Evolutionary conservation across 2,329 filamentous ascomycete genomes (phyloP).

Genomic region (Aspergillus fumigatus): DNA sequence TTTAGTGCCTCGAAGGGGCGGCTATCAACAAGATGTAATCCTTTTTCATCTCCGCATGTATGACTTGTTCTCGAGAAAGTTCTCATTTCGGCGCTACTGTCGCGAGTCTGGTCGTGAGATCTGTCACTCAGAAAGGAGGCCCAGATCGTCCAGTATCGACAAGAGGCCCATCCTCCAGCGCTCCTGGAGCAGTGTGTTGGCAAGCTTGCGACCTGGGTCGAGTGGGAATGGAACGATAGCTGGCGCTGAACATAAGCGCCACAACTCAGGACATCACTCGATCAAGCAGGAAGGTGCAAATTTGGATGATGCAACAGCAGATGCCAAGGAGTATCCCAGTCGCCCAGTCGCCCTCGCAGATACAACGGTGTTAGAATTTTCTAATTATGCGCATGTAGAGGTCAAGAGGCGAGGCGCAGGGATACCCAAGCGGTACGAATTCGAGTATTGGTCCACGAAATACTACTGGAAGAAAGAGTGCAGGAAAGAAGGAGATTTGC

Average conservation of each 20-base stretch:
- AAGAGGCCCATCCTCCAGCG: constrained; percentile 51
- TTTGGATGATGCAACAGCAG: constrained; percentile 14
- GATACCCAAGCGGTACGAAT: constrained; percentile 73
- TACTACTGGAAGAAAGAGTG: constrained; percentile 79
- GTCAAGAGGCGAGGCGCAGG: constrained; percentile 65
- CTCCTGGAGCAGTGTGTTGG: constrained; percentile 58
- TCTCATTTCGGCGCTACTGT: constrained; percentile 86
- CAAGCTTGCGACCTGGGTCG: constrained; percentile 52
- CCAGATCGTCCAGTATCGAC: constrained; percentile 51
- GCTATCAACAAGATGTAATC: constrained; percentile 60
- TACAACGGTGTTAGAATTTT: constrained; percentile 86
- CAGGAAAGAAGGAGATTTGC: constrained; percentile 60
- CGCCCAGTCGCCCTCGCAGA: constrained; percentile 57
- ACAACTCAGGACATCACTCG: constrained; percentile 56
- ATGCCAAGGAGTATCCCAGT: constrained; percentile 8
- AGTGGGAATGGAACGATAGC: constrained; percentile 44
- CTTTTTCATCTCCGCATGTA: constrained; percentile 96
- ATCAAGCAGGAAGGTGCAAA: constrained; percentile 40
- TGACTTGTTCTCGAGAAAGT: constrained; percentile 78
- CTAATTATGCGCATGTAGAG: constrained; percentile 92
- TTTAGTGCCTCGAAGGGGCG: constrained; percentile 55
- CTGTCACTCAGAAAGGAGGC: constrained; percentile 69
- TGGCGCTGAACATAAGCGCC: constrained; percentile 45
- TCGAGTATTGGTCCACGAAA: constrained; percentile 84
- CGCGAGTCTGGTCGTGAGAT: constrained; percentile 90